Base-by-base conservation (phyloP, 257 asterid genomes). In the Henckelia pumila region DNA sequence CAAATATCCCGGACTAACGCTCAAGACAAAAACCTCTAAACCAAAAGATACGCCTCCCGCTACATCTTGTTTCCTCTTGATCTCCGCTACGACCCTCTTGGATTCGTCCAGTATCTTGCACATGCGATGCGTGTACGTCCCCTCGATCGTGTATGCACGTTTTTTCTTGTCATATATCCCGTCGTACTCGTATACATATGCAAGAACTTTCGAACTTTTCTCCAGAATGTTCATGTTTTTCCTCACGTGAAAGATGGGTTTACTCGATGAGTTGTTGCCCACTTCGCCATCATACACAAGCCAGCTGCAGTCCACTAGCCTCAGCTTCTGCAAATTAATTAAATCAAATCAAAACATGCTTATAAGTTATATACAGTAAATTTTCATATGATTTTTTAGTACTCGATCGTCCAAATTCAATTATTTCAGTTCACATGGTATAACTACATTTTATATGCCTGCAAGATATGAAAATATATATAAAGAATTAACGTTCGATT, bases 71-170 rank as follows among this genome's bases (percentile, higher is more conserved):
- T 90, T 90, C 82, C 66, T 83, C 90, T 74, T 90, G 47, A 88
- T 83, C 84, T 90, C 97, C 0, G 84, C 89, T 2, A 86, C 85
- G 1, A 83, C 78, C 32, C 72, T 78, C 61, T 79, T 75, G 7
- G 92, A 83, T 35, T 73, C 90, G 23, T 88, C 95, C 59, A 84
- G 28, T 7, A 90, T 73, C 76, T 76, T 90, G 74, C 95, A 90
- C 29, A 88, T 75, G 56, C 92, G 81, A 57, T 80, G 70, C 8
- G 29, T 62, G 23, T 86, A 90, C 1, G 97, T 84, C 0, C 97
- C 97, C 78, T 86, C 89, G 5, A 90, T 72, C 19, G 66, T 75
- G 40, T 88, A 83, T 7, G 64, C 72, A 21, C 47, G 19, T 29
- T 86, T 80, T 29, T 86, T 80, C 76, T 77, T 79, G 20, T 76